Evolutionary conservation across 202 grass and related monocot genomes (phyloP).

Genomic region (Schoenoplectus tabernaemontani): DNA sequence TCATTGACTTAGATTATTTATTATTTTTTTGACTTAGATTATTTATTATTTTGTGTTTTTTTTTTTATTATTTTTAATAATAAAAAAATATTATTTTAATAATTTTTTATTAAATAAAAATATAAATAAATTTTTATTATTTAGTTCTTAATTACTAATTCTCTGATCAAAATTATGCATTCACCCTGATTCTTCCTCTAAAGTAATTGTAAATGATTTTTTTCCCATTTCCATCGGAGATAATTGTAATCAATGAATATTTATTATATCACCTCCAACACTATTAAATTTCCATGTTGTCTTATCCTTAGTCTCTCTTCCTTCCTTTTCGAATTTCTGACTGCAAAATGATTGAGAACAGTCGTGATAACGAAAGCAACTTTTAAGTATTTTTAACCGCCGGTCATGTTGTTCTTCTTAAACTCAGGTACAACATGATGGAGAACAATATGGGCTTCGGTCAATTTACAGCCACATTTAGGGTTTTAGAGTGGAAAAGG

Average conservation of each 20-base stretch:
- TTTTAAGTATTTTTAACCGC: not conserved
- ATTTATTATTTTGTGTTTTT: no score
- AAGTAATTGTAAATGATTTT: no score
- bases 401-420: not conserved
- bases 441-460: slow-evolving; percentile 89
- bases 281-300: not conserved
- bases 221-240: not conserved
- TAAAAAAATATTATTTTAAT: no score
- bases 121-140: no score
- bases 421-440: slow-evolving; percentile 64
- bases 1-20: no score
- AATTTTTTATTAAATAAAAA: no score
- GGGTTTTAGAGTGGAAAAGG: slow-evolving; percentile 17
- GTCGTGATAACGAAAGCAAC: not conserved
- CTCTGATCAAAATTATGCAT: no score
- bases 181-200: no score
- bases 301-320: not conserved
- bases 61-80: no score
- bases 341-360: not conserved
- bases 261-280: not conserved
- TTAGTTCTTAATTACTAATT: no score
- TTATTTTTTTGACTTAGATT: no score
- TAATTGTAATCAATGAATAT: not conserved
- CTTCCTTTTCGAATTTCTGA: not conserved
- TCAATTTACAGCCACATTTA: slow-evolving; percentile 47